Conservation (phyloP, 106 monocot species). For the Triglochin maritima region DNA sequence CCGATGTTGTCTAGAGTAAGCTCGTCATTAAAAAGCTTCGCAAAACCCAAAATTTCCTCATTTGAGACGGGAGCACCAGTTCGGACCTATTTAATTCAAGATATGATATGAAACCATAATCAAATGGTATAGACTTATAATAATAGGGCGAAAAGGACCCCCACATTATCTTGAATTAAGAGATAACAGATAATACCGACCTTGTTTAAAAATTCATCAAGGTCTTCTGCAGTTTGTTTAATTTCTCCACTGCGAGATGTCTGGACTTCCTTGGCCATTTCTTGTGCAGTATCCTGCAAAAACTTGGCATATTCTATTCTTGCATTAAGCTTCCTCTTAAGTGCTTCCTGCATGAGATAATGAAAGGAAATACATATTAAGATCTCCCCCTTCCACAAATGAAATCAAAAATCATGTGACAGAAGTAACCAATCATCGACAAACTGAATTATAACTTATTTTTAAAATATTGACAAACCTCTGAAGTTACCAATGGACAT, state of each 20-base stretch:
- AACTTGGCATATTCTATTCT: slow-evolving; percentile 95
- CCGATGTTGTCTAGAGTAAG: slow-evolving; percentile 92
- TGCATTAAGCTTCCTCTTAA: slow-evolving; percentile 79
- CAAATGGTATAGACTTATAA: not conserved
- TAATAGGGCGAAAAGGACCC: no score
- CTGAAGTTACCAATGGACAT: no score
- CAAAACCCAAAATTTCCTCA: slow-evolving; percentile 92
- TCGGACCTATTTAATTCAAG: slow-evolving; percentile 48
- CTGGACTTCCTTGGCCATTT: slow-evolving; percentile 97
- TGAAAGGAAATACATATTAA: not conserved
- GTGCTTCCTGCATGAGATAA: slow-evolving; percentile 45
- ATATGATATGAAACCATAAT: slow-evolving; percentile 2
- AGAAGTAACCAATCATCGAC: no score
- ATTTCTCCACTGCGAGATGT: slow-evolving; percentile 72
- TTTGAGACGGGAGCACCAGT: slow-evolving; percentile 75
- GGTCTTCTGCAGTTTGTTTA: slow-evolving; percentile 92
- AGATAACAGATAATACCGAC: slow-evolving; percentile 16
- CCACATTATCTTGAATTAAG: no score
- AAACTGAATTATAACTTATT: no score
- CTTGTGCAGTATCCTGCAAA: slow-evolving; percentile 91
- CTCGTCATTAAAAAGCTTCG: slow-evolving; percentile 95
- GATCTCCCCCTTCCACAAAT: no score
- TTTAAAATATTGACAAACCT: no score
- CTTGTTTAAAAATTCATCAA: slow-evolving; percentile 90
- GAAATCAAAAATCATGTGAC: no score